Conservation (phyloP, 2,329 filamentous ascomycete genomes). For the Alternaria brassicicola region DNA sequence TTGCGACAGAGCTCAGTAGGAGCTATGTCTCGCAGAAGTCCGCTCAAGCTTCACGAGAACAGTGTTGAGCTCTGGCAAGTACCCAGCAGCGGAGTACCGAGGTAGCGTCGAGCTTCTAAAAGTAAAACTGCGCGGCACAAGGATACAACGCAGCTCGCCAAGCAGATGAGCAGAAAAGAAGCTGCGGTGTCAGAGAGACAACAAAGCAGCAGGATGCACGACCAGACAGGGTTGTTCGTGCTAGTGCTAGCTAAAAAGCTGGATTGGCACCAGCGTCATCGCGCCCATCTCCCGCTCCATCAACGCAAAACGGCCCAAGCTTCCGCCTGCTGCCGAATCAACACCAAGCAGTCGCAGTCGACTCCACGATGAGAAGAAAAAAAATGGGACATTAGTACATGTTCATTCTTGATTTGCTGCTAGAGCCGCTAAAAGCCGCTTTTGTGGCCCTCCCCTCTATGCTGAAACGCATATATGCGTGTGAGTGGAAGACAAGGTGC, state of each 20-base stretch:
- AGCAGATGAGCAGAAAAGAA: background rate
- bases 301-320: constrained; percentile 19
- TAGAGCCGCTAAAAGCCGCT: background rate
- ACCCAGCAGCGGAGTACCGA: background rate
- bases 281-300: constrained; percentile 6
- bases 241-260: constrained; percentile 22
- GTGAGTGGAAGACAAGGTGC: constrained; percentile 2
- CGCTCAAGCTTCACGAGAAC: background rate
- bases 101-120: background rate
- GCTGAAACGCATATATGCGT: background rate
- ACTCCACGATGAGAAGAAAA: background rate
- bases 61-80: background rate
- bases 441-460: background rate
- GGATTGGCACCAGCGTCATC: constrained; percentile 24
- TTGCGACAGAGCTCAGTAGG: background rate
- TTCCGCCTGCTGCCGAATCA: constrained; percentile 2
- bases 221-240: constrained; percentile 1
- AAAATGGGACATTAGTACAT: background rate
- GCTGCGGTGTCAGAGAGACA: constrained; percentile 2
- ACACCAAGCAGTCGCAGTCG: background rate
- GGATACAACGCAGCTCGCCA: background rate
- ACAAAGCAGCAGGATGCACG: constrained; percentile 6
- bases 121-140: background rate
- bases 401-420: constrained; percentile 4
- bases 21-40: background rate